Percentiles rank a stretch among this genome's conserved stretches.
phyloP scores from a whole-genome alignment of 2,329 filamentous ascomycete genomes.

The Sclerotiophoma versabilis region DNA sequence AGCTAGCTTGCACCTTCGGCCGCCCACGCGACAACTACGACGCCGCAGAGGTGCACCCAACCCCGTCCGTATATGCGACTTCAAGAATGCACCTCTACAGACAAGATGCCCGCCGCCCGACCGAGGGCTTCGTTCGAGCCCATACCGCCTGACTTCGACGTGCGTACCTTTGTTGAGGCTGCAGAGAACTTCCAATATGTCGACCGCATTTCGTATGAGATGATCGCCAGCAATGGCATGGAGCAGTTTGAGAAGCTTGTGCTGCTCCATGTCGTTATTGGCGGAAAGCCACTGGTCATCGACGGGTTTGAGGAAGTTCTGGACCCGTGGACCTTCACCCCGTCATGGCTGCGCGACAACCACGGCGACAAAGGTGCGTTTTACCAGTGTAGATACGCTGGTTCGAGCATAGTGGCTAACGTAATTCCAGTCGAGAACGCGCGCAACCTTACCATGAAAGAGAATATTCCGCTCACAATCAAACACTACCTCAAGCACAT shows the following conservation, averaged over 20 bases:
- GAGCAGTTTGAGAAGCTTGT: conserved; percentile 87
- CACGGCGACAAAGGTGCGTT: conserved; percentile 78
- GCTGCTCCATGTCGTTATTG: conserved; percentile 79
- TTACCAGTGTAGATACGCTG: neutral
- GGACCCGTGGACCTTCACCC: conserved; percentile 79
- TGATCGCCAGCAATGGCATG: conserved; percentile 78
- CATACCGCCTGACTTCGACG: conserved; percentile 83
- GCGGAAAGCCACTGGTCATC: conserved; percentile 87
- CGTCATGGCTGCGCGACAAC: conserved; percentile 79
- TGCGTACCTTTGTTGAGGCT: conserved; percentile 75
- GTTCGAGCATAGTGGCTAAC: conserved; percentile 35
- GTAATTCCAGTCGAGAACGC: conserved; percentile 74
- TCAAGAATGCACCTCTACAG: neutral
- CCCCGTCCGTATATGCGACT: neutral
- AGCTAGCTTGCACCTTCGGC: neutral
- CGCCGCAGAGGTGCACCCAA: neutral
- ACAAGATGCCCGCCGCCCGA: conserved; percentile 75
- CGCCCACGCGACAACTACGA: neutral
- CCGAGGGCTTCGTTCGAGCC: conserved; percentile 92
- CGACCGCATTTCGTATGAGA: conserved; percentile 77
- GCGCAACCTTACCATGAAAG: conserved; percentile 76
- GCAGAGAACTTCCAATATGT: conserved; percentile 89
- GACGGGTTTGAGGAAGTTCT: conserved; percentile 83
- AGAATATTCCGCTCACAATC: conserved; percentile 82
- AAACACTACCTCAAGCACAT: conserved; percentile 91